phyloP scores from a whole-genome alignment of 1,139 yeast genomes.

The Barnettozyma hawaiiensis region DNA sequence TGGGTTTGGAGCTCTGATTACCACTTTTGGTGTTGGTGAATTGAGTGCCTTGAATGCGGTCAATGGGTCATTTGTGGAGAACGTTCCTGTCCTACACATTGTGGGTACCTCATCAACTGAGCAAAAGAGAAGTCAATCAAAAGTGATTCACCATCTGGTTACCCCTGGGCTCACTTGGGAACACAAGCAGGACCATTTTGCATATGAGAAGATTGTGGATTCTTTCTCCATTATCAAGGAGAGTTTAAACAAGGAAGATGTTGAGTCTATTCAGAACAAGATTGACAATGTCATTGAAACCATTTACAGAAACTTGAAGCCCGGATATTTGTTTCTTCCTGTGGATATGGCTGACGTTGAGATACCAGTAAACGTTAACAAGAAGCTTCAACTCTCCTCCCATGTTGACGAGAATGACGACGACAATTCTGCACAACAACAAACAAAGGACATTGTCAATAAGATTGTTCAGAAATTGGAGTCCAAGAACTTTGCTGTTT shows the following conservation, averaged over 20 bases:
- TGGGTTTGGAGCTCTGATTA: constrained; percentile 54
- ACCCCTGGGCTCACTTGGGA: constrained; percentile 45
- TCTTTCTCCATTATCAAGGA: constrained; percentile 53
- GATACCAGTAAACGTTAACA: constrained; percentile 33
- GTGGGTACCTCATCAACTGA: constrained; percentile 67
- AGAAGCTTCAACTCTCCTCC: constrained; percentile 22
- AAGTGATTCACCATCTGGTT: constrained; percentile 58
- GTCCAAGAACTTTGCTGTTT: constrained; percentile 45
- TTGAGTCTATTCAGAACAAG: constrained; percentile 32
- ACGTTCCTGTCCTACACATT: constrained; percentile 71
- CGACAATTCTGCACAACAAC: no score
- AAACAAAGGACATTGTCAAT: constrained; percentile 36
- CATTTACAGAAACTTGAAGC: constrained; percentile 49
- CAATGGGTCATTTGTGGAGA: constrained; percentile 79
- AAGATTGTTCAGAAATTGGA: constrained; percentile 43
- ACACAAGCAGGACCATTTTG: constrained; percentile 50
- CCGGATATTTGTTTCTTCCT: constrained; percentile 70
- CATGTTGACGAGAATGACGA: constrained; percentile 28
- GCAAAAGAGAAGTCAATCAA: constrained; percentile 18
- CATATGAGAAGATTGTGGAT: constrained; percentile 56
- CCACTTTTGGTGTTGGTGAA: constrained; percentile 86
- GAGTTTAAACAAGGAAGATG: constrained; percentile 40
- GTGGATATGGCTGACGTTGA: constrained; percentile 48
- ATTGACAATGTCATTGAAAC: constrained; percentile 51
- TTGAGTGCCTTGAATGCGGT: constrained; percentile 79